Conservation (phyloP, 176 grass and related monocot species). For the Thinopyrum elongatum region DNA sequence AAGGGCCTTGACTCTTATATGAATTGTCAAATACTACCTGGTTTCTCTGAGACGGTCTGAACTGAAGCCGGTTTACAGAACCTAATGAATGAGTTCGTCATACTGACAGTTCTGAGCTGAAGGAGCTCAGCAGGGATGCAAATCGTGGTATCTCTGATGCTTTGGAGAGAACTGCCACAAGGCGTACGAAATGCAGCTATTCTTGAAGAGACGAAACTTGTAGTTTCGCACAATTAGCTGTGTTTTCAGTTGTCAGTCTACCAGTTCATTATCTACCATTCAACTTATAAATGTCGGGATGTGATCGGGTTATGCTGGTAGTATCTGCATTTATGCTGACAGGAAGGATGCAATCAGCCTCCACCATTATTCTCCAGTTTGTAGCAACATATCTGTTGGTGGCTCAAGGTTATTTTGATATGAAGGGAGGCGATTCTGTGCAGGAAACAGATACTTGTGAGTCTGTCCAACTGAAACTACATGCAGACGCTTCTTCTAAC, state of each 20-base stretch:
- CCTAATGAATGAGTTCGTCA: conserved; percentile 53
- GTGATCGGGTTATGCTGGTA: conserved; percentile 30
- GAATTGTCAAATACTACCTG: conserved; percentile 30
- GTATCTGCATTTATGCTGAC: background rate
- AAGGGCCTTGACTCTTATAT: conserved; percentile 57
- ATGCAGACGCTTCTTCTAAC: background rate
- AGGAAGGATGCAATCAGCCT: background rate
- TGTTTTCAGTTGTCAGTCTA: background rate
- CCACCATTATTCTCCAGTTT: background rate
- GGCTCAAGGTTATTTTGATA: background rate
- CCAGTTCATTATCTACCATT: background rate
- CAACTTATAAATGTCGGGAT: conserved; percentile 30
- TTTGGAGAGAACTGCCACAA: conserved; percentile 38
- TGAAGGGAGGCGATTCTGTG: background rate
- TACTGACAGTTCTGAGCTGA: conserved; percentile 45
- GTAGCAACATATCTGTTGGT: background rate
- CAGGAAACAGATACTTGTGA: background rate
- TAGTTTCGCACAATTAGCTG: conserved; percentile 36
- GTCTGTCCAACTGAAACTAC: background rate
- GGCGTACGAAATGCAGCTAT: conserved; percentile 43
- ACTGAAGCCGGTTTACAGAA: conserved; percentile 41
- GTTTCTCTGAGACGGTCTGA: conserved; percentile 38
- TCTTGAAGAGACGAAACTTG: conserved; percentile 40
- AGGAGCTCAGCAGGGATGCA: conserved; percentile 49
- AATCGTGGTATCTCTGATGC: conserved; percentile 33